Evolutionary conservation across 116 monocot species (phyloP), one percentile per base, ranked within the genome.

Genomic region (Dioscorea cayenensis): DNA sequence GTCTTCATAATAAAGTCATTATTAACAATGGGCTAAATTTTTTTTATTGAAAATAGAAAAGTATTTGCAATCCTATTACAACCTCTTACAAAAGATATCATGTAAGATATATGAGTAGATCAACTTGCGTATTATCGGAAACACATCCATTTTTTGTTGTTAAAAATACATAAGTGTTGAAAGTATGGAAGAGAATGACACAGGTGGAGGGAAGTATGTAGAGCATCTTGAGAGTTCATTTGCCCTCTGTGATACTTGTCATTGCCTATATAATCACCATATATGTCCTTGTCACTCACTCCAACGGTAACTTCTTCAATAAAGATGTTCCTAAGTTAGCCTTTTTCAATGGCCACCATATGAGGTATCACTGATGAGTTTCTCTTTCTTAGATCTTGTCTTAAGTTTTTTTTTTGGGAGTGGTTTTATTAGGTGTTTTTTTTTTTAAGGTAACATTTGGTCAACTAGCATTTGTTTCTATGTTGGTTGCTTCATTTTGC

Each of bases 231-330:
- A 73, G 89, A 49, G 85, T 89, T n/a, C 89, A 89, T 35, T 75
- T 89, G 37, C 82, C 84, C 14, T 89, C 89, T 55, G 89, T 82
- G 63, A 89, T 89, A 60, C 85, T 85, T 18, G 76, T 89, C 20
- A 85, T 89, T 9, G 89, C 85, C 25, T 85, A 82, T 67, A 85
- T 85, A 85, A 73, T 85, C 77, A 82, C 82, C 75, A 85, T 85
- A 7, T 89, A 89, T 50, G 84, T 89, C n/a, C 74, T 85, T 27
- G 27, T 89, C 72, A 61, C 76, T 69, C 82, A 74, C 21, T 70
- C 85, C 13, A 80, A 82, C 68, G 68, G 74, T 13, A 48, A 64
- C 61, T 58, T 77, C 55, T 76, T 75, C 35, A 79, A 69, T 28
- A 82, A 89, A 1, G 89, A 89, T 65, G 75, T 82, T 3, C 66